Percentiles rank a stretch among this genome's conserved stretches.
Conservation (phyloP, 2,329 filamentous ascomycete species). For the Colletotrichum falcatum region DNA sequence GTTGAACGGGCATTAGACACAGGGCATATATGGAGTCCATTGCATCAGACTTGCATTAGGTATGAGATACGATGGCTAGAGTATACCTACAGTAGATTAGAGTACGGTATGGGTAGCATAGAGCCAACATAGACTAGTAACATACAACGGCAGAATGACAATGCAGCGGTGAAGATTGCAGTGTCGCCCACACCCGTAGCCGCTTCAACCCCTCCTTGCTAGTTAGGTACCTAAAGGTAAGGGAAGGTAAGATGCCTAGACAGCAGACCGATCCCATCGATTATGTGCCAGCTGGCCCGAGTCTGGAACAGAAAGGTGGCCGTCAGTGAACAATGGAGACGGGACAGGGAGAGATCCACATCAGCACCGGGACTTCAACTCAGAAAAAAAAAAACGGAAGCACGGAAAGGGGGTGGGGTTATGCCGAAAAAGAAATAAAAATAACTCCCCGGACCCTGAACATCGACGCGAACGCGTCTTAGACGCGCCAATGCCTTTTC, state of each 20-base stretch:
- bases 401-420: too few relatives aligned
- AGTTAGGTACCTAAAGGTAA: too few relatives aligned
- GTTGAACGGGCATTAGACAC: background rate
- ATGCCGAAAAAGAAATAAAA: background rate
- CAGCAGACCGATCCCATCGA: too few relatives aligned
- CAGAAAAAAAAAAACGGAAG: background rate
- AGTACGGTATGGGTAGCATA: conserved; percentile 17
- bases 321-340: background rate
- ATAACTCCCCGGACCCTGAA: background rate
- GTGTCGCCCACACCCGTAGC: background rate
- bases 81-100: background rate
- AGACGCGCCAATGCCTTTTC: conserved; percentile 10
- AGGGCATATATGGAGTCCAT: background rate
- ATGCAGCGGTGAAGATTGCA: background rate
- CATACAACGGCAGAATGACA: background rate
- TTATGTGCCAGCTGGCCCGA: too few relatives aligned
- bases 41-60: background rate
- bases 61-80: conserved; percentile 29
- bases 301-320: background rate
- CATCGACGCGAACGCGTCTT: conserved; percentile 28
- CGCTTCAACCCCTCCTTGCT: background rate
- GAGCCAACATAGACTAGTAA: background rate
- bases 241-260: too few relatives aligned
- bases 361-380: background rate
- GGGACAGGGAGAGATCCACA: background rate